Percentiles rank a stretch among this genome's conserved stretches.
Conservation (phyloP, 2,329 filamentous ascomycete species). For the Neodidymelliopsis sp. region DNA sequence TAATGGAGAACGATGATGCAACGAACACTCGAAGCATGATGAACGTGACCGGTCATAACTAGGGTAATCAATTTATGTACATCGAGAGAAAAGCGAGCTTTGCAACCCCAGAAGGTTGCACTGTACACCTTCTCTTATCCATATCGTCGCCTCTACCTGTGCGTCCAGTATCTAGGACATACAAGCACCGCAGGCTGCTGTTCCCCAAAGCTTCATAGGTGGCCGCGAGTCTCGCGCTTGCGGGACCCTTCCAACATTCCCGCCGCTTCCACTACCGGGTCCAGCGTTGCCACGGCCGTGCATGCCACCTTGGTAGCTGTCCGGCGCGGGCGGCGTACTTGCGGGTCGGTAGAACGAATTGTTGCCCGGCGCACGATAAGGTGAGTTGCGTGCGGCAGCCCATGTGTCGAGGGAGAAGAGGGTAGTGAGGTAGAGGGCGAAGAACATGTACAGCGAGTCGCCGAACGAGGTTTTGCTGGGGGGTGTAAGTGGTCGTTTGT, state of each 20-base stretch:
- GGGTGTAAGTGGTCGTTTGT: slow-evolving; percentile 10
- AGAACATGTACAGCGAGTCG: slow-evolving; percentile 40
- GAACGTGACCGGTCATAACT: too few relatives aligned
- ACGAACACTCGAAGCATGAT: too few relatives aligned
- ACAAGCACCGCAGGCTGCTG: slow-evolving; percentile 42
- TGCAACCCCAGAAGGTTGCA: too few relatives aligned
- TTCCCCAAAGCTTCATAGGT: slow-evolving; percentile 37
- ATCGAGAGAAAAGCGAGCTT: too few relatives aligned
- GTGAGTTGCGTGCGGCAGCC: slow-evolving; percentile 44
- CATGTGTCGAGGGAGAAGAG: slow-evolving; percentile 49
- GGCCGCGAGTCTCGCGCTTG: slow-evolving; percentile 36
- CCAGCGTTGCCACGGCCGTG: slow-evolving; percentile 36
- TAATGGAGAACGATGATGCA: too few relatives aligned
- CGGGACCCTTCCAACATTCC: slow-evolving; percentile 31
- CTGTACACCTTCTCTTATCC: too few relatives aligned
- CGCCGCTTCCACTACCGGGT: slow-evolving; percentile 18
- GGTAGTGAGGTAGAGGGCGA: slow-evolving; percentile 50
- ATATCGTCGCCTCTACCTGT: too few relatives aligned
- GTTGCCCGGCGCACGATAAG: slow-evolving; percentile 36
- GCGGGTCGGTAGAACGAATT: slow-evolving; percentile 37
- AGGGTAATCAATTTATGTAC: too few relatives aligned
- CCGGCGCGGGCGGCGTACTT: slow-evolving; percentile 22
- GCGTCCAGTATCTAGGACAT: too few relatives aligned
- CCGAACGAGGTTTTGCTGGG: slow-evolving; percentile 12
- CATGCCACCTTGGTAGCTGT: slow-evolving; percentile 44